phyloP scores from a whole-genome alignment of 176 grass and related monocot genomes.

The Poa annua region DNA sequence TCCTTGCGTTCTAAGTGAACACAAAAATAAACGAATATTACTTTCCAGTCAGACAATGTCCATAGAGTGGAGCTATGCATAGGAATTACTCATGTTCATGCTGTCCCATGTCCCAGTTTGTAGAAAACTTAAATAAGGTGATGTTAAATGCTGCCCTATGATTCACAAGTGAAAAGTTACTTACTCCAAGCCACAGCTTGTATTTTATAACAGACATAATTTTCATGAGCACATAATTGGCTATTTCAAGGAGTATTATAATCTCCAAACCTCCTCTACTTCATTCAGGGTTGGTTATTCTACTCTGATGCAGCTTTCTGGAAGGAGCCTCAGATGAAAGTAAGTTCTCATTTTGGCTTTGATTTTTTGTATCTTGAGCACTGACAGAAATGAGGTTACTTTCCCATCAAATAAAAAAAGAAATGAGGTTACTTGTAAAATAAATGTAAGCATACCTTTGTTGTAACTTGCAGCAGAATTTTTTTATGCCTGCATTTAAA shows the following conservation, averaged over 20 bases:
- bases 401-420: too few relatives aligned
- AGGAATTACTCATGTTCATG: not conserved
- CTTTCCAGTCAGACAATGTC: too few relatives aligned
- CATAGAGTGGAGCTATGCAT: not conserved
- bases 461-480: not conserved
- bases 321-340: slow-evolving; percentile 95
- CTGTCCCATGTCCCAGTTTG: not conserved
- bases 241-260: slow-evolving; percentile 9
- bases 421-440: slow-evolving; percentile 12
- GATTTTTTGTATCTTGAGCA: slow-evolving; percentile 9
- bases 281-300: slow-evolving; percentile 93
- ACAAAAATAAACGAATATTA: too few relatives aligned
- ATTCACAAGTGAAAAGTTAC: not conserved
- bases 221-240: not conserved
- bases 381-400: slow-evolving; percentile 9
- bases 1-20: too few relatives aligned
- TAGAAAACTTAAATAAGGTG: not conserved
- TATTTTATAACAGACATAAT: not conserved
- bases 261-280: slow-evolving; percentile 33
- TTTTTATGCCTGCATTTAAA: slow-evolving; percentile 1
- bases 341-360: slow-evolving; percentile 40
- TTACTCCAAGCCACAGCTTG: not conserved
- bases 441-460: slow-evolving; percentile 27
- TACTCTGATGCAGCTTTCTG: slow-evolving; percentile 81
- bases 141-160: not conserved